phyloP scores from a whole-genome alignment of 106 monocot genomes.

The Dendrobium catenatum region DNA sequence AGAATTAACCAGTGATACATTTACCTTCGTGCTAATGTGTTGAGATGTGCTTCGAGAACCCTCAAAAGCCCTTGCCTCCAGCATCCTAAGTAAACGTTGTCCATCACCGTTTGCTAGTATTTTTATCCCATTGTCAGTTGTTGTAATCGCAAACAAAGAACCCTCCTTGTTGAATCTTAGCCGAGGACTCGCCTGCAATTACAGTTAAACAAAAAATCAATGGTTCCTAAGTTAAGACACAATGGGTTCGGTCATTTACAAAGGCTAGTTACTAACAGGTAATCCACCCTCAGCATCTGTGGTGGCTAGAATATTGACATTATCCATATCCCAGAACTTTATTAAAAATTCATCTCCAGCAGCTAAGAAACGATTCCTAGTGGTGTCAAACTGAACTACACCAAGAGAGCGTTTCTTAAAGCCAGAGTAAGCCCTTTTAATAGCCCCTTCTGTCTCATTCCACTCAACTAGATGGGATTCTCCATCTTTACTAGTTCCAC shows the following conservation, averaged over 20 bases:
- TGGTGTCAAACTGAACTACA: conserved; percentile 32
- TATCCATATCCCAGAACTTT: conserved; percentile 47
- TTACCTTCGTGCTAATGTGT: conserved; percentile 62
- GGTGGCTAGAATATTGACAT: conserved; percentile 22
- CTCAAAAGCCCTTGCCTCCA: conserved; percentile 84
- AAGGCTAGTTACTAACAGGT: conserved; percentile 18
- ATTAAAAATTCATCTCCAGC: conserved; percentile 41
- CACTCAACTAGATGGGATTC: conserved; percentile 47
- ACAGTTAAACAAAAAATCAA: conserved; percentile 4
- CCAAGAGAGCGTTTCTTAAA: conserved; percentile 36
- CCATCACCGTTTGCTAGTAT: conserved; percentile 94
- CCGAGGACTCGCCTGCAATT: conserved; percentile 75
- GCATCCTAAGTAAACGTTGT: conserved; percentile 79
- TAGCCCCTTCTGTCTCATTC: conserved; percentile 43
- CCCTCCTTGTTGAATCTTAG: conserved; percentile 96
- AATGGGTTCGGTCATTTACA: not conserved
- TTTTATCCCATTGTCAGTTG: conserved; percentile 86
- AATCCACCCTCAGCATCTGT: conserved; percentile 32
- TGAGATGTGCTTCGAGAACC: conserved; percentile 69
- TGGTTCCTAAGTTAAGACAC: too few relatives aligned
- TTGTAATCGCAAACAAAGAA: conserved; percentile 88
- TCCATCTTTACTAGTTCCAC: conserved; percentile 36
- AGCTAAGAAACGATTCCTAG: conserved; percentile 46
- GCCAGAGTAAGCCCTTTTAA: conserved; percentile 32
- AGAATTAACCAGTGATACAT: not conserved